These are phyloP conservation scores for Lasiosphaeria hispida DNA, from an alignment of 495 filamentous ascomycete genomes.

Conservation along the genomic window DNA sequence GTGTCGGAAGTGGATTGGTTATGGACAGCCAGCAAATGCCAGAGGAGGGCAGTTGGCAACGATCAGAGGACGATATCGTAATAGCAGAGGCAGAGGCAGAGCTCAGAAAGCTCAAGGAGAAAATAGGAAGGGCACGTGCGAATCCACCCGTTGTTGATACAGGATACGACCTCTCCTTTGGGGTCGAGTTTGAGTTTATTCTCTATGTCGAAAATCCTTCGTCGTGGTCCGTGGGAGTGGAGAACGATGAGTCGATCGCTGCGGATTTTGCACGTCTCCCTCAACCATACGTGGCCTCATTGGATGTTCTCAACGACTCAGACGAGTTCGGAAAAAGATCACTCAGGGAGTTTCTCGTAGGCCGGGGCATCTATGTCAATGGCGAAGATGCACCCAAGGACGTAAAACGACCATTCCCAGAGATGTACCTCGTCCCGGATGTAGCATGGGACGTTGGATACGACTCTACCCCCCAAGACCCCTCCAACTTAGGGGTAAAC, in stretches of 20 bases:
- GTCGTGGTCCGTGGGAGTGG: neutral
- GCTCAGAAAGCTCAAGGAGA: neutral
- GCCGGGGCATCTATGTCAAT: neutral
- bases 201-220: constrained; percentile 4
- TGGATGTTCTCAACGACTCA: no score
- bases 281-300: neutral
- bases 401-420: neutral
- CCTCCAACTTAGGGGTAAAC: neutral
- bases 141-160: neutral
- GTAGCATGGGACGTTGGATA: neutral
- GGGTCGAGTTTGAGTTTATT: constrained; percentile 26
- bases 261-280: neutral
- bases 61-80: neutral
- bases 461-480: neutral
- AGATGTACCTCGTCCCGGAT: neutral
- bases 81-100: neutral
- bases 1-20: no score
- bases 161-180: constrained; percentile 19
- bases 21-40: no score
- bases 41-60: no score
- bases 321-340: neutral
- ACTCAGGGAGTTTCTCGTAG: neutral
- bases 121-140: neutral
- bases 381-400: neutral
- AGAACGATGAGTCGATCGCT: neutral